phyloP scores from a whole-genome alignment of 179 eudicot genomes.

The Carnegiea gigantea region DNA sequence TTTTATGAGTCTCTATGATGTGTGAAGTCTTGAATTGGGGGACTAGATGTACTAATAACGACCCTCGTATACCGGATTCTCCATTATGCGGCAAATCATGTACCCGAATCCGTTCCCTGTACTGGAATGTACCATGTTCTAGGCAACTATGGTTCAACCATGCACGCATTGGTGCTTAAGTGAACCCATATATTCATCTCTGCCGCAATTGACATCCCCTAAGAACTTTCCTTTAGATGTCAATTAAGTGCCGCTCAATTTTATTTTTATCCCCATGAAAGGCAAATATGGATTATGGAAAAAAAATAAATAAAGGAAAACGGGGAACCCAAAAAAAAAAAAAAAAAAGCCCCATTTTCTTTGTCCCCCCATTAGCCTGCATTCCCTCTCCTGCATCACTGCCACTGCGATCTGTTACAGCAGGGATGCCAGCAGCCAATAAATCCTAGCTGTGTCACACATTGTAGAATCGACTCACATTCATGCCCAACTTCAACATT shows the following conservation, averaged over 20 bases:
- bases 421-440: background rate
- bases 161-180: background rate
- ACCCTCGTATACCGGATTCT: no score
- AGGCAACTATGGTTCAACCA: background rate
- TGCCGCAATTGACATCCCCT: background rate
- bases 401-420: background rate
- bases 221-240: background rate
- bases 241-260: background rate
- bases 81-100: no score
- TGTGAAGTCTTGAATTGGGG: no score
- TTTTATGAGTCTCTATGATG: no score
- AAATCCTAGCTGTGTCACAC: background rate
- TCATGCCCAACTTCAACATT: background rate
- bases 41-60: no score
- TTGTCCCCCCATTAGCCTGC: no score
- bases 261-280: background rate
- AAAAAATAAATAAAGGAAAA: background rate
- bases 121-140: no score
- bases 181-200: background rate
- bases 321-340: background rate
- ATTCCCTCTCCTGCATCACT: no score
- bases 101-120: no score
- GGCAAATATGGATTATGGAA: no score
- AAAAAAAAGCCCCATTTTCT: background rate
- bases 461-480: background rate